Evolutionary conservation across 768 basidiomycete species (phyloP), one percentile per base, ranked within the genome.

Genomic region (Termitomyces titanicus): DNA sequence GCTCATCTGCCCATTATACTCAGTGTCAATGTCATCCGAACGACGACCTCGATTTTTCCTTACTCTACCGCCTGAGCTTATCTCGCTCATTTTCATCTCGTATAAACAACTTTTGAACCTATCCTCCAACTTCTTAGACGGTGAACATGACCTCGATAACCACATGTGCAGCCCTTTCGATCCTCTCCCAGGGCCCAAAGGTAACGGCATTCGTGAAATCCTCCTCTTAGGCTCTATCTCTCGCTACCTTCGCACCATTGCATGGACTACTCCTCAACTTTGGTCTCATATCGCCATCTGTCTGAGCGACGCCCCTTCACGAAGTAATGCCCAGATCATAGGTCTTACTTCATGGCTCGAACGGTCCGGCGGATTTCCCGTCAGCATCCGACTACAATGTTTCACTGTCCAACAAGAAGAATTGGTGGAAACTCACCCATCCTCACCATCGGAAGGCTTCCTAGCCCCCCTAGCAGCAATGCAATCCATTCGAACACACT

Each of bases 191-290:
- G 44, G 38, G 6, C 49, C 40, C n/a, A 44, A 29, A 15, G 46
- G 29, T 17, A 22, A 40, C 25, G 17, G 17, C 8, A 35, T 46
- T 13, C 47, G n/a, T 6, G 18, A 33, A 15, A 31, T 55, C 15
- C 54, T 60, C 40, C 34, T 50, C 4, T 47, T 60, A 24, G 58
- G 58, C 34, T 51, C 53, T 20, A 53, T 60, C 3, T 60, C 44
- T n/a, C 47, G 24, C 18, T 31, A 33, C 31, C 18, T 60, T 15
- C 51, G 58, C 18, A 24, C 35, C 12, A 33, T 53, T 3, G 58
- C 58, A 17, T 50, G 51, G 49, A 20, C 20, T n/a, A 56, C 54
- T n/a, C n/a, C n/a, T n/a, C n/a, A n/a, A n/a, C n/a, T n/a, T n/a
- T n/a, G n/a, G n/a, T n/a, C n/a, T n/a, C n/a, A n/a, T n/a, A n/a